Evolutionary conservation across 805 yeast species (phyloP), one percentile per base, ranked within the genome.

Genomic region (Cyberlindnera mycetangii): DNA sequence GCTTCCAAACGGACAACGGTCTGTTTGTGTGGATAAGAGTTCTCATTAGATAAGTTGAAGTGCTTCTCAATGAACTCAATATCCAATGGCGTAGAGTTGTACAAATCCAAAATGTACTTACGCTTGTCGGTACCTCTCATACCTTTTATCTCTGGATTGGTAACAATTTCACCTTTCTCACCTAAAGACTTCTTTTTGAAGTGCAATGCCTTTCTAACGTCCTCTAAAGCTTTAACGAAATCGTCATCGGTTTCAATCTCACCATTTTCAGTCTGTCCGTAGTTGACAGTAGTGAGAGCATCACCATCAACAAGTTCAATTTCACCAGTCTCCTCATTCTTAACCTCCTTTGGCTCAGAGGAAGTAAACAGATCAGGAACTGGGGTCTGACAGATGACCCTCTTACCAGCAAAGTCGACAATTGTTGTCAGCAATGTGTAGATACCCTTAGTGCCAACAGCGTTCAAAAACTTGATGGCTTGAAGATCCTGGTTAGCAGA

Each of bases 301-400:
- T 53, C 55, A 33, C 58, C 65, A 21, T 62, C 69, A 30, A 65
- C 56, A 15, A 61, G 63, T 39, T 68, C 74, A 3, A 49, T 37
- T 31, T 64, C 67, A 21, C 67, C 70, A 22, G 70, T 67, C 31
- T 67, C 75, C 32, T 65, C 70, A 38, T 72, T 72, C 32, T 65
- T 69, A 37, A 60, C 61, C 22, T 59, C 59, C 32, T 60, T 63
- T 17, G 69, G 62, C 44, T 75, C 74, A 57, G 68, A 56, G 10
- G 68, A 66, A 9, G 65, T 54, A 45, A 69, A 67, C 32, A 72
- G 61, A 48, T 98, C 98, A 14, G 99, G 99, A 35, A 92, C 95
- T 11, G 97, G 96, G 12, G 96, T 87, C 69, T 92, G 98, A 63
- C 95, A 88, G 31, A 92, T 75, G 30, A 92, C 72, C 64, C 98